phyloP scores from a whole-genome alignment of 345 rosid species.

The Combretum micranthum region DNA sequence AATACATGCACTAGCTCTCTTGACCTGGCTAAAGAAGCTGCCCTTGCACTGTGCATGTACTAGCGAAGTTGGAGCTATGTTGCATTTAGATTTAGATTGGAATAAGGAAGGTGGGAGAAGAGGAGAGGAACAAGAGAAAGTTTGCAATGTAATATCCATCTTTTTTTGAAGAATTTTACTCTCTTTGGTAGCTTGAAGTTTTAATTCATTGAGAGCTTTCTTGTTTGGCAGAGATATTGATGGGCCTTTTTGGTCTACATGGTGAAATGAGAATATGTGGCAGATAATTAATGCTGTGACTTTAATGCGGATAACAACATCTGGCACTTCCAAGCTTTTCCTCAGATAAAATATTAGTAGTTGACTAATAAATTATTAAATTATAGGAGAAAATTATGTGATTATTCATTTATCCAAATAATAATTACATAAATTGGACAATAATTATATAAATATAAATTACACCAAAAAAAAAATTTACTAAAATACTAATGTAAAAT shows the following conservation, averaged over 20 bases:
- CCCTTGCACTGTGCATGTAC: slow-evolving; percentile 15
- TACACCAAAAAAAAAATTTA: too few species aligned
- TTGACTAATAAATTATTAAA: too few species aligned
- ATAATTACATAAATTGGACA: too few species aligned
- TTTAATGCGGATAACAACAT: slow-evolving; percentile 26
- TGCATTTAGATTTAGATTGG: too few species aligned
- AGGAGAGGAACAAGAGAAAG: slow-evolving; percentile 20
- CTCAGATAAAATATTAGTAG: too few species aligned
- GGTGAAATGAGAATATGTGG: slow-evolving; percentile 34
- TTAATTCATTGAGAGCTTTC: background rate
- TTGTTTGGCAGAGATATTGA: background rate
- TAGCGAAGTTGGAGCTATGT: slow-evolving; percentile 11
- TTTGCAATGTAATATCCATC: slow-evolving; percentile 7
- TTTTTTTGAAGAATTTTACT: background rate
- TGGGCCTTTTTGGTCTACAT: background rate
- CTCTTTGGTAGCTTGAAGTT: too few species aligned
- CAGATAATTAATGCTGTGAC: slow-evolving; percentile 29
- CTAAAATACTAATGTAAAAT: too few species aligned
- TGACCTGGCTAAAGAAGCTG: slow-evolving; percentile 14
- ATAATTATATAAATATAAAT: too few species aligned
- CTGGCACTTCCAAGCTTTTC: background rate
- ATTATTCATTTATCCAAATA: too few species aligned
- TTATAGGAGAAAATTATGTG: too few species aligned
- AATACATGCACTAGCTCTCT: slow-evolving; percentile 15
- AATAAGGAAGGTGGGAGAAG: slow-evolving; percentile 15